A percentile compares a stretch with the other conserved stretches of the same genome.
These are phyloP conservation scores for Hemileccinum rubropunctum DNA, from an alignment of 768 basidiomycete species.

Conservation along the genomic window DNA sequence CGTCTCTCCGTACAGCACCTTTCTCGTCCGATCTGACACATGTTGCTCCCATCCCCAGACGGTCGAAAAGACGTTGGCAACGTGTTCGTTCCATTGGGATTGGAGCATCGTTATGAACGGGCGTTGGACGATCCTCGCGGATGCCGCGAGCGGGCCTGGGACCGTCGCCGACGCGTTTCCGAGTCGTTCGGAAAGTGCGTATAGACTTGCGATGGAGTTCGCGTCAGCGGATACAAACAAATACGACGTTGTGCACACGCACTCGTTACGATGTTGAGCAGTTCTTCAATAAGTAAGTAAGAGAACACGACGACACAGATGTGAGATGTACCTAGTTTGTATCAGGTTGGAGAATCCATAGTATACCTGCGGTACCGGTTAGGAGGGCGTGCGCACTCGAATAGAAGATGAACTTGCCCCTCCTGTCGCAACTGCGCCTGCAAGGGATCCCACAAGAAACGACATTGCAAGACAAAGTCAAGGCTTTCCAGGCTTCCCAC, in stretches of 20 bases:
- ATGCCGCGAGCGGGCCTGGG: conserved; percentile 53
- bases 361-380: conserved; percentile 45
- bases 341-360: conserved; percentile 71
- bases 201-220: conserved; percentile 38
- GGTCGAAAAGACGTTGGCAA: conserved; percentile 44
- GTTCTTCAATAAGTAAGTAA: conserved; percentile 42
- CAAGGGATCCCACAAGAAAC: conserved; percentile 61
- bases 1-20: conserved; percentile 38
- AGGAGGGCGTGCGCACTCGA: neutral
- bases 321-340: conserved; percentile 45
- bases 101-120: conserved; percentile 50
- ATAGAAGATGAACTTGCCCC: conserved; percentile 42
- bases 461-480: conserved; percentile 42
- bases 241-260: conserved; percentile 18
- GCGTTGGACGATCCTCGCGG: conserved; percentile 45
- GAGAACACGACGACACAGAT: neutral
- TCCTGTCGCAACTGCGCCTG: conserved; percentile 65
- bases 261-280: conserved; percentile 56
- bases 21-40: conserved; percentile 46
- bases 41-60: conserved; percentile 46
- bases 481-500: conserved; percentile 5
- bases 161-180: conserved; percentile 45
- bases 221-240: no score
- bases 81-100: conserved; percentile 57
- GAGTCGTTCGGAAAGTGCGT: conserved; percentile 48